phyloP scores from a whole-genome alignment of 2,329 filamentous ascomycete genomes.

The Aspergillus alliaceus region DNA sequence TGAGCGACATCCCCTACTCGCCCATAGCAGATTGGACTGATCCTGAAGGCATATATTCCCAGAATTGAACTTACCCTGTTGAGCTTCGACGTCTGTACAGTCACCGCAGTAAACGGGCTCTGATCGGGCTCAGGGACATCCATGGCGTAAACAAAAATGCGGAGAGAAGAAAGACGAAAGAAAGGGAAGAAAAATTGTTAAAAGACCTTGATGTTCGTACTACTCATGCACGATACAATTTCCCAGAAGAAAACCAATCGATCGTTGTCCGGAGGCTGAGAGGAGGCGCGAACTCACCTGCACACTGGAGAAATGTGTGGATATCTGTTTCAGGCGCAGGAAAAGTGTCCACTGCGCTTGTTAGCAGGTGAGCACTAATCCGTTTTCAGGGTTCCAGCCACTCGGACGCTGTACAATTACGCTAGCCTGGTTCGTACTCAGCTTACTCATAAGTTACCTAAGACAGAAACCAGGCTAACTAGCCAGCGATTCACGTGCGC shows the following conservation, averaged over 20 bases:
- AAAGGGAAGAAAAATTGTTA: background rate
- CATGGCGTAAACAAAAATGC: conserved; percentile 54
- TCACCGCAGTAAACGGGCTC: conserved; percentile 89
- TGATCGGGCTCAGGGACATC: conserved; percentile 83
- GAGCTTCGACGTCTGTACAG: conserved; percentile 68
- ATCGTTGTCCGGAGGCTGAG: background rate
- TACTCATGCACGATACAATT: background rate
- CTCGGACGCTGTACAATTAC: background rate
- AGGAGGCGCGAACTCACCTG: background rate
- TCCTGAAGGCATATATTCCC: background rate
- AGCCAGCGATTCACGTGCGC: conserved; percentile 10
- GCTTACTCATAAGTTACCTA: conserved; percentile 1
- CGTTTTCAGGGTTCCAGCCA: conserved; percentile 20
- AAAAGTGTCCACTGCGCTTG: conserved; percentile 35
- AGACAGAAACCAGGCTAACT: background rate
- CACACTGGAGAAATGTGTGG: conserved; percentile 12
- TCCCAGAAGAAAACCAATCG: background rate
- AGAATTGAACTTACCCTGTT: conserved; percentile 39
- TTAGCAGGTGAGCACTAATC: conserved; percentile 10
- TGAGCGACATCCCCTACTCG: conserved; percentile 7
- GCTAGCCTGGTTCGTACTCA: background rate
- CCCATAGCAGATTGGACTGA: background rate
- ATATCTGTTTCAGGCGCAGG: conserved; percentile 17
- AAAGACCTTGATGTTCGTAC: background rate
- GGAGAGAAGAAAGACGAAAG: conserved; percentile 8